Conservation (phyloP, 2,329 filamentous ascomycete genomes). For the Phaeoacremonium minimum region DNA sequence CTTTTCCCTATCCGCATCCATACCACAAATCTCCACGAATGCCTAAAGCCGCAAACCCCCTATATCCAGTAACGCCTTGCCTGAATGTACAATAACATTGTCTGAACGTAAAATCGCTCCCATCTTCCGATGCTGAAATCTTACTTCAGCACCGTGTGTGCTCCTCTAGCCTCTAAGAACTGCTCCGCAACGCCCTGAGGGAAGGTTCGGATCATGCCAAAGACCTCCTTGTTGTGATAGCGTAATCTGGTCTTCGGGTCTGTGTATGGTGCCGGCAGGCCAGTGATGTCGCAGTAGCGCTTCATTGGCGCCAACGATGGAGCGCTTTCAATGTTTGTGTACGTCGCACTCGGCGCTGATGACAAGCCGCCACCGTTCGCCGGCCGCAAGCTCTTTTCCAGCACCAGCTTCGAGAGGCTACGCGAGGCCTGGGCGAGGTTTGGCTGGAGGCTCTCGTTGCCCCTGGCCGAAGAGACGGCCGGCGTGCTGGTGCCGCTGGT, state of each 20-base stretch:
- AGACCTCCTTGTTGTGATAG: constrained; percentile 92
- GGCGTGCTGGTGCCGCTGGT: constrained; percentile 57
- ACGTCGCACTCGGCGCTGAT: constrained; percentile 71
- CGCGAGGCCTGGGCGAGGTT: constrained; percentile 89
- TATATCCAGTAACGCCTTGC: too few relatives aligned
- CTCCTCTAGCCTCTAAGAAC: constrained; percentile 84
- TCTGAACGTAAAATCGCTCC: too few relatives aligned
- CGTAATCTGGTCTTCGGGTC: constrained; percentile 92
- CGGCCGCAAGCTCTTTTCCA: constrained; percentile 71
- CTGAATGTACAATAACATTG: too few relatives aligned
- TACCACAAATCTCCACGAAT: too few relatives aligned
- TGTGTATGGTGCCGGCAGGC: constrained; percentile 82
- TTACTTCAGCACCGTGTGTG: constrained; percentile 91
- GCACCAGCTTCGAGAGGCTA: constrained; percentile 79
- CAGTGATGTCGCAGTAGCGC: constrained; percentile 95
- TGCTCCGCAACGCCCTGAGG: constrained; percentile 81
- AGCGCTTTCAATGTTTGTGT: constrained; percentile 90
- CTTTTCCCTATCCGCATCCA: too few relatives aligned
- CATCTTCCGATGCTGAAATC: too few relatives aligned
- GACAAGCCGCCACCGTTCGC: constrained; percentile 30
- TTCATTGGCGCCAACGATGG: constrained; percentile 80
- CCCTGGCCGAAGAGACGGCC: constrained; percentile 39
- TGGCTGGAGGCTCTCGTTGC: constrained; percentile 36
- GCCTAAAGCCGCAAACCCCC: too few relatives aligned
- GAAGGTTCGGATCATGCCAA: constrained; percentile 73